A percentile compares a stretch with the other conserved stretches of the same genome.
phyloP scores from a whole-genome alignment of 2,329 filamentous ascomycete genomes.

The Chrysoporthe austroafricana region DNA sequence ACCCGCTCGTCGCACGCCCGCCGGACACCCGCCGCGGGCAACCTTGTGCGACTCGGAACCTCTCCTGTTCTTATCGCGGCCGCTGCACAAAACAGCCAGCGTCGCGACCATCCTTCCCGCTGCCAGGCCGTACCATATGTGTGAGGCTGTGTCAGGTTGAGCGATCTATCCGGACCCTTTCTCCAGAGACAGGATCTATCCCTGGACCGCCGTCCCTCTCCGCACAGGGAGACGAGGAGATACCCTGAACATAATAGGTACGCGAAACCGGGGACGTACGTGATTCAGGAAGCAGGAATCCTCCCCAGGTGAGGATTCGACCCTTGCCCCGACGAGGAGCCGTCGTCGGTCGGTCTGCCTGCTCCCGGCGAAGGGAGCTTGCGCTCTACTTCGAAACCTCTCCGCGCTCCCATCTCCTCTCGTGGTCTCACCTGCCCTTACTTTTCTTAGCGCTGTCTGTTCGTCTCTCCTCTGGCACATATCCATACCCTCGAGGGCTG shows the following conservation, averaged over 20 bases:
- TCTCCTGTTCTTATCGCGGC: constrained; percentile 3
- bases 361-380: constrained; percentile 7
- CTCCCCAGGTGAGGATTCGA: not conserved
- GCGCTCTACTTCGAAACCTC: not conserved
- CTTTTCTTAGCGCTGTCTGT: constrained; percentile 1
- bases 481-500: not conserved
- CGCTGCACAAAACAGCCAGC: not conserved
- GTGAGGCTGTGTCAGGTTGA: not conserved
- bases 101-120: not conserved
- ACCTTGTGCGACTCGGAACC: constrained; percentile 19
- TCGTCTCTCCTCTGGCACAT: not conserved
- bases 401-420: too few relatives aligned
- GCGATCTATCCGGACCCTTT: not conserved
- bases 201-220: not conserved
- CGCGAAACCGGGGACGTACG: constrained; percentile 4
- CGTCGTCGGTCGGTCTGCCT: not conserved
- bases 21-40: constrained; percentile 7
- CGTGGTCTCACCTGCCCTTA: constrained; percentile 26
- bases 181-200: not conserved
- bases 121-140: not conserved
- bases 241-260: constrained; percentile 11
- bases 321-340: not conserved
- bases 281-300: too few relatives aligned
- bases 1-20: constrained; percentile 6
- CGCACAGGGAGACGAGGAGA: not conserved